Conservation (phyloP, 176 grass and related monocot genomes). For the Rhynchospora pubera region DNA sequence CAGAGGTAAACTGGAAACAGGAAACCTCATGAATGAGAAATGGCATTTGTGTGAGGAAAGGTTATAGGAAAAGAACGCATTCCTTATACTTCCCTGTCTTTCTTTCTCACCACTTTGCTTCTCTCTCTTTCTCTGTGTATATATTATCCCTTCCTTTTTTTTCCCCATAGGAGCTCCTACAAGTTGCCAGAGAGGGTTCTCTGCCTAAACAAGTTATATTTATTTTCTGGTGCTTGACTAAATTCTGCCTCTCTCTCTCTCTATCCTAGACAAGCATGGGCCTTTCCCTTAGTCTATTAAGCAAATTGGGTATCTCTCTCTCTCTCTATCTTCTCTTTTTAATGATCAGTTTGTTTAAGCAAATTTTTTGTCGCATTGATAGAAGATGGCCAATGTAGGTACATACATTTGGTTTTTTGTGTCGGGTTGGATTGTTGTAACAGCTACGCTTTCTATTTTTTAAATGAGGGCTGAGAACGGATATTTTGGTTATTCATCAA, state of each 20-base stretch:
- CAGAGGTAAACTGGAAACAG: background rate
- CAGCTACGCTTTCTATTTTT: background rate
- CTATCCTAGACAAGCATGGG: slow-evolving; percentile 31
- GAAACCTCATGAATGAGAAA: background rate
- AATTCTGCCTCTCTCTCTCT: background rate
- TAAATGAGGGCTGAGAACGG: background rate
- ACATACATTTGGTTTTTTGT: background rate
- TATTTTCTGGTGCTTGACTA: background rate
- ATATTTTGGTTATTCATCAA: background rate
- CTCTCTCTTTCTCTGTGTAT: background rate
- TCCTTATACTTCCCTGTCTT: slow-evolving; percentile 38
- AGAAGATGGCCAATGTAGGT: background rate
- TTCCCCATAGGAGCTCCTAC: too few relatives aligned
- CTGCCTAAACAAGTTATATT: background rate
- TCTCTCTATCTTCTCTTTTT: slow-evolving; percentile 18
- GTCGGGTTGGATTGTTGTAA: background rate
- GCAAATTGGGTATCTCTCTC: slow-evolving; percentile 39
- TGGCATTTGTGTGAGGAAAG: slow-evolving; percentile 16
- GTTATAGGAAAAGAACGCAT: slow-evolving; percentile 57
- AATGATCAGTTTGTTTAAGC: background rate
- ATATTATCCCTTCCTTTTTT: background rate
- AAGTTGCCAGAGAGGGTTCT: background rate
- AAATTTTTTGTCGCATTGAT: background rate
- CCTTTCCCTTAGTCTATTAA: slow-evolving; percentile 29
- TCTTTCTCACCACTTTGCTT: background rate